These are phyloP conservation scores for Hyaloscypha hepaticicola DNA, from an alignment of 495 filamentous ascomycete genomes.

Conservation along the genomic window DNA sequence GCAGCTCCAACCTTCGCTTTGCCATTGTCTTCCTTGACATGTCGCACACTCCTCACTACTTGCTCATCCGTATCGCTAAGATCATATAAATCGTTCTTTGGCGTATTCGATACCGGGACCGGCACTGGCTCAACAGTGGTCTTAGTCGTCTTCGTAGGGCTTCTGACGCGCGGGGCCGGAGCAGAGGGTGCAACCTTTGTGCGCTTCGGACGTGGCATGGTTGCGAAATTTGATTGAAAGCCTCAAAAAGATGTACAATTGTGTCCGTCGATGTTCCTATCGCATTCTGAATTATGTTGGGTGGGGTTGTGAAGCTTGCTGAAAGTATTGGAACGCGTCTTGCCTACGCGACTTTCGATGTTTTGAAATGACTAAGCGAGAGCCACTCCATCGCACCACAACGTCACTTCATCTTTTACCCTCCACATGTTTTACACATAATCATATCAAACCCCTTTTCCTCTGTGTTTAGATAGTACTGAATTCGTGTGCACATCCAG, in stretches of 20 bases:
- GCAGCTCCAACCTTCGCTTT: conserved; percentile 4
- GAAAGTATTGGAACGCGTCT: conserved; percentile 2
- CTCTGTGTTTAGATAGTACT: no score
- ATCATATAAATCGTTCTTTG: conserved; percentile 27
- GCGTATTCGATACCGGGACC: background rate
- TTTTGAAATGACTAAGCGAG: conserved; percentile 11
- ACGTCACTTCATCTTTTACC: background rate
- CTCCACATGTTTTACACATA: background rate
- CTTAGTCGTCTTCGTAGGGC: conserved; percentile 16
- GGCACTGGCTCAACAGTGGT: background rate
- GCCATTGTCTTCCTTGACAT: conserved; percentile 19
- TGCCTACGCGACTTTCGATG: conserved; percentile 7
- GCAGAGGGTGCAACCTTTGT: conserved; percentile 39
- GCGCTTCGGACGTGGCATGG: conserved; percentile 45
- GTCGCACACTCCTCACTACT: conserved; percentile 17
- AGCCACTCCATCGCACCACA: background rate
- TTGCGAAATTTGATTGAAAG: conserved; percentile 1
- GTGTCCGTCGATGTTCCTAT: conserved; percentile 8
- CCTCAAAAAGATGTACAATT: conserved; percentile 1
- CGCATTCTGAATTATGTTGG: conserved; percentile 20
- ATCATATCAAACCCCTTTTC: background rate
- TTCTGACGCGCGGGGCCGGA: conserved; percentile 29
- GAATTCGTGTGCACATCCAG: no score
- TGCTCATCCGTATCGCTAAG: conserved; percentile 26
- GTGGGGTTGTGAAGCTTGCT: background rate